Base-by-base conservation (phyloP, 2,329 filamentous ascomycete species). In the Elsinoe ampelina region DNA sequence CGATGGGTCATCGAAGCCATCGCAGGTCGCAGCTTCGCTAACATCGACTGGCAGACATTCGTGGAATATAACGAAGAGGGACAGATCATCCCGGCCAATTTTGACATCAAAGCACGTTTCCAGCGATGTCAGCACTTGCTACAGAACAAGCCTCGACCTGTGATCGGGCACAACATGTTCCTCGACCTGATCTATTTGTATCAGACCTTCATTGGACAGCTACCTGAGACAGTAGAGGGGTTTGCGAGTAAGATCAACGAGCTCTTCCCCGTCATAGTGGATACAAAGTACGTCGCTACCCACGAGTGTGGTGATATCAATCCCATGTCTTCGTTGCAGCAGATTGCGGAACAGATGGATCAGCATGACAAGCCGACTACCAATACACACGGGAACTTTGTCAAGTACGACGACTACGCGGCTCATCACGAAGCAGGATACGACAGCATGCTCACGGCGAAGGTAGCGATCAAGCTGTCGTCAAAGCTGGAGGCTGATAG, bases 141-240 rank as follows among this genome's bases (percentile, higher is more conserved):
- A 11, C 72, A 71, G 42, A 65, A 68, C 17, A 75, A 72, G 17
- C 72, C 75, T 12, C 74, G 76, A 1, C 71, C 82, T 0, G 63
- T 86, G 0, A 74, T 86, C 2, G 82, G 83, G 0, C 83, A 87
- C 68, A 86, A 87, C 62, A 73, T 82, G 58, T 80, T 86, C 60
- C 77, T 78, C 1, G 83, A 87, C 61, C 71, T 87, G 2, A 76
- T 81, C 35, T 85, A 85, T 63, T 68, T 86, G 35, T 83, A 85
- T 66, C 69, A 73, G n/a, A 77, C 76, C 1, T 87, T 87, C 66
- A 72, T 85, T 51, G 80, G 80, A 1, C 60, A 69, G 1, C 70
- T 86, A 1, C 84, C 83, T 0, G 68, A 72, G 2, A 77, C 71
- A 0, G 66, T 84, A 1, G 71, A 74, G 2, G 76, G 77, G 19